Conservation (phyloP, 306 rosid species). For the Quercus suber region DNA sequence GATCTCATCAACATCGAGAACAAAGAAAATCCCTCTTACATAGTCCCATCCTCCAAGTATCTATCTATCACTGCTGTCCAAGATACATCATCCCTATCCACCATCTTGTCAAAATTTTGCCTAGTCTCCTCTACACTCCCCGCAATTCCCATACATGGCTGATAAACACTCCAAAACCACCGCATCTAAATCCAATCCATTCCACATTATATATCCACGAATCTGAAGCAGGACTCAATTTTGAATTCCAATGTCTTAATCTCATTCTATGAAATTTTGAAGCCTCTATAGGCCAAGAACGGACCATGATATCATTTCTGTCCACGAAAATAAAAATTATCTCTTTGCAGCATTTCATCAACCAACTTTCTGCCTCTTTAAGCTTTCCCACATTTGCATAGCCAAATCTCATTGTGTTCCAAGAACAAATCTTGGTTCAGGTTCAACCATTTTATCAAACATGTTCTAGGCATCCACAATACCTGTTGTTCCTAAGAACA, state of each 20-base stretch:
- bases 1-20: conserved; percentile 43
- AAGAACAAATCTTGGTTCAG: conserved; percentile 50
- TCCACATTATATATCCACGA: conserved; percentile 50
- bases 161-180: conserved; percentile 62
- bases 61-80: conserved; percentile 56
- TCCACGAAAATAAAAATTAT: conserved; percentile 57
- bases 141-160: conserved; percentile 67
- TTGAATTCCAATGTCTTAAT: conserved; percentile 41
- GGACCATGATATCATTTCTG: conserved; percentile 50
- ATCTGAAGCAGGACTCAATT: conserved; percentile 53
- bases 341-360: conserved; percentile 60
- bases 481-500: conserved; percentile 2
- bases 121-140: conserved; percentile 57
- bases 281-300: conserved; percentile 48
- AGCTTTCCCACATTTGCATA: conserved; percentile 46
- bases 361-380: conserved; percentile 54
- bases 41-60: no score
- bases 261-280: conserved; percentile 50
- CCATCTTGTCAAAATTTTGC: background rate
- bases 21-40: conserved; percentile 11
- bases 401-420: conserved; percentile 67
- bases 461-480: conserved; percentile 42
- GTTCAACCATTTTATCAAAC: conserved; percentile 54
- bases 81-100: conserved; percentile 35
- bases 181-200: conserved; percentile 52